Evolutionary conservation across 2,329 filamentous ascomycete genomes (phyloP), one percentile per base, ranked within the genome.

Genomic region (Bipolaris sorokiniana): DNA sequence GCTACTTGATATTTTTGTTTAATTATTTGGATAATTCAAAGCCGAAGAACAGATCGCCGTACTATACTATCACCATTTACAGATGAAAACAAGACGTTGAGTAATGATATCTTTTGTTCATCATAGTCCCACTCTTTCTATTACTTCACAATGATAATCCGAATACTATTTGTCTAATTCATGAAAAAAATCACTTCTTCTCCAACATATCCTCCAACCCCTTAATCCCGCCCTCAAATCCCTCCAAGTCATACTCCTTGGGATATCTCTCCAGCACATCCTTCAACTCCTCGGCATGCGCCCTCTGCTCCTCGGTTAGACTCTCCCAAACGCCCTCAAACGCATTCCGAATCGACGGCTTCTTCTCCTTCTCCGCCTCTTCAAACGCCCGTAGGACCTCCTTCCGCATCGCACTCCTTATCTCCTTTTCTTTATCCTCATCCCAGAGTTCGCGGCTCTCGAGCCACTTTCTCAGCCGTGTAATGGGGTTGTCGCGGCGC

Each of bases 311-410:
- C 45, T 90, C 88, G 0, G 92, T 97, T 66, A 97, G 67, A 44
- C 92, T 86, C 74, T 95, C 92, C 76, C 97, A 99, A 1, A 98
- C 85, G 75, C 95, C 95, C 65, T 90, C 87, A 76, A 98, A 98
- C 81, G 92, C 87, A 54, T 83, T 74, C 45, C 85, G 80, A 33
- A 96, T 82, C 1, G 87, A 82, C 1, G 90, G 90, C 75, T 91
- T 92, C 84, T 90, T 92, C 77, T 90, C 88, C 74, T 86, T 87
- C 78, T 96, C 91, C 0, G 90, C 95, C 60, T 90, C 87, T 11
- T 88, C 86, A 77, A 99, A 98, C 0, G 92, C 93, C 67, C 87
- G 87, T 48, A 99, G 76, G 0, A 98, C 85, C 26, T 92, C 89
- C 70, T 90, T 91, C 23, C 90, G 81, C 26, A 89, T 81, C 15